These are phyloP conservation scores for Podaxis rugospora DNA, from an alignment of 768 basidiomycete species.

Conservation along the genomic window DNA sequence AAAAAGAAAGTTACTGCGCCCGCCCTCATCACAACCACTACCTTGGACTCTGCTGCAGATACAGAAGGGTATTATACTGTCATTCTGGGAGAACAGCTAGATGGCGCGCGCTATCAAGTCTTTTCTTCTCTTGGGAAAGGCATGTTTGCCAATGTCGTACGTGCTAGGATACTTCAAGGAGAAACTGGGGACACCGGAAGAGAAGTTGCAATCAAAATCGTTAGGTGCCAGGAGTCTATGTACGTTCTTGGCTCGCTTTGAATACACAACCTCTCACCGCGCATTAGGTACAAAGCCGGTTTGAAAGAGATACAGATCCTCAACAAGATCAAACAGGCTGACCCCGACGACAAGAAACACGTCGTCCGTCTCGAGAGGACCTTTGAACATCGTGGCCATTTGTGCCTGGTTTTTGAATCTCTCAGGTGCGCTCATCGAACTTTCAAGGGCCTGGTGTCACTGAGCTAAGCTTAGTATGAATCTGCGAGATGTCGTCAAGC, in stretches of 20 bases:
- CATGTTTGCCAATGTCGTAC: constrained; percentile 97
- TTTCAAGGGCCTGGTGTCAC: background rate
- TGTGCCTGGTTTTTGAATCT: constrained; percentile 94
- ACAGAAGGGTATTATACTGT: constrained; percentile 94
- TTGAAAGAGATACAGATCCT: constrained; percentile 89
- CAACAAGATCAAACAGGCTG: constrained; percentile 79
- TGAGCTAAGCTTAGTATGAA: constrained; percentile 72
- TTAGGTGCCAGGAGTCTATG: constrained; percentile 96
- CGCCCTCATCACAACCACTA: constrained; percentile 61
- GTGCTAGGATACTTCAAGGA: constrained; percentile 73
- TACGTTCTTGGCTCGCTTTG: constrained; percentile 34
- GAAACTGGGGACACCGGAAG: constrained; percentile 47
- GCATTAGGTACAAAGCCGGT: constrained; percentile 85
- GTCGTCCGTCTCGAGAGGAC: constrained; percentile 88
- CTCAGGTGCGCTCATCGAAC: constrained; percentile 56
- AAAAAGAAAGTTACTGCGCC: constrained; percentile 49
- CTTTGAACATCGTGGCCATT: constrained; percentile 95
- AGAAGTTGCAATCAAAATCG: constrained; percentile 98
- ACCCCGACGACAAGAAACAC: constrained; percentile 97
- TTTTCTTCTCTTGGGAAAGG: constrained; percentile 95
- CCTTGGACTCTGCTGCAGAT: constrained; percentile 88
- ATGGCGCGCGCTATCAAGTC: constrained; percentile 90
- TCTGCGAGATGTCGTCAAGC: constrained; percentile 94
- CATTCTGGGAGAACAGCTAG: constrained; percentile 91
- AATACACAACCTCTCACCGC: background rate